These are phyloP conservation scores for Euphorbia peplus DNA, from an alignment of 345 rosid species.

Conservation along the genomic window DNA sequence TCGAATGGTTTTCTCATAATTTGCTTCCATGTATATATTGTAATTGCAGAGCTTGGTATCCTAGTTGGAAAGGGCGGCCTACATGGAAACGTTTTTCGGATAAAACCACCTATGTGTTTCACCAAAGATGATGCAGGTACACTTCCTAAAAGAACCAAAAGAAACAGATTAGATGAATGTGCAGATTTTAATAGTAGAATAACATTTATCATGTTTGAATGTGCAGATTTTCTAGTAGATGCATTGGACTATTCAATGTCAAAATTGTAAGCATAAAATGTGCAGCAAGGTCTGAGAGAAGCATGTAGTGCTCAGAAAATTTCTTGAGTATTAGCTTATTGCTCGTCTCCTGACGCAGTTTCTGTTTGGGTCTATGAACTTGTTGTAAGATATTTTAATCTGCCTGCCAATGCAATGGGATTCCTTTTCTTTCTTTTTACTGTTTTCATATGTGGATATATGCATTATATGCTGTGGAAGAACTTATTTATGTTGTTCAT, in stretches of 20 bases:
- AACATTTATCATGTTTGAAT: neutral
- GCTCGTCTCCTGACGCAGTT: neutral
- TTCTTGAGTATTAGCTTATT: neutral
- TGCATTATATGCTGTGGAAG: neutral
- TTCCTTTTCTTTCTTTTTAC: no score
- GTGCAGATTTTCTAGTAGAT: slow-evolving; percentile 51
- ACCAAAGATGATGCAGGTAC: slow-evolving; percentile 87
- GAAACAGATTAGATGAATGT: neutral
- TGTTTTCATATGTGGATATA: neutral
- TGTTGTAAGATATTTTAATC: no score
- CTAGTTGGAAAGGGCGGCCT: slow-evolving; percentile 91
- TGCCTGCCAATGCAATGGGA: no score
- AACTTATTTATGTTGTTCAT: no score
- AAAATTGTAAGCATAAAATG: slow-evolving; percentile 40
- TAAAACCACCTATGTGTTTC: slow-evolving; percentile 96
- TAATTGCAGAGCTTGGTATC: slow-evolving; percentile 62
- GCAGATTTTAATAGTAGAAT: neutral
- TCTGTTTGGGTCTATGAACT: neutral
- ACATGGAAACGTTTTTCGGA: slow-evolving; percentile 83
- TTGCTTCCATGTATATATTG: slow-evolving; percentile 3
- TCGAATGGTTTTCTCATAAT: neutral
- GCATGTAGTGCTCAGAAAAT: neutral
- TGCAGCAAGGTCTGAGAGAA: neutral
- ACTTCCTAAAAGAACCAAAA: neutral
- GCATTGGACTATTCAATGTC: slow-evolving; percentile 73